Conservation (phyloP, 2,329 filamentous ascomycete species). For the Diaporthe sp. region DNA sequence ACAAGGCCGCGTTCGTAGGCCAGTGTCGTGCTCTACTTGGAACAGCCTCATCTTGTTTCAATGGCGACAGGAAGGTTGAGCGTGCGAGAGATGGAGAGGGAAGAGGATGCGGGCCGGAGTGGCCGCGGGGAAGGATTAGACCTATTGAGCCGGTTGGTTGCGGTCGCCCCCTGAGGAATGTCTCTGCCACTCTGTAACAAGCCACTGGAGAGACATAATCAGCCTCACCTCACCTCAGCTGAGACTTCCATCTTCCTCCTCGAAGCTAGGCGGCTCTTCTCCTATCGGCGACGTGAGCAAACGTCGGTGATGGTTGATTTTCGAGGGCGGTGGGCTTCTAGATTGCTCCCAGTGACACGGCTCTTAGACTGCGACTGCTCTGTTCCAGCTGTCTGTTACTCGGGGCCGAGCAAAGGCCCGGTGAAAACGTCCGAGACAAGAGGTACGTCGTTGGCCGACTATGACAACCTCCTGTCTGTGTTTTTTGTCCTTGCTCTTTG, state of each 20-base stretch:
- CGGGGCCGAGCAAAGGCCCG: conserved; percentile 23
- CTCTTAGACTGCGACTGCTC: not conserved
- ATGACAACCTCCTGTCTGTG: not conserved
- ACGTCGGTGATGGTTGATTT: not conserved
- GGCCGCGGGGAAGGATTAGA: conserved; percentile 14
- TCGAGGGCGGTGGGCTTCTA: not conserved
- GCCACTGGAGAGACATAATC: conserved; percentile 28
- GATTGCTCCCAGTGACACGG: not conserved
- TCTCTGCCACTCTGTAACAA: conserved; percentile 33
- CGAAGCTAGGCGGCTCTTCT: not conserved
- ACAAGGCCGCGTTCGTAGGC: conserved; percentile 14
- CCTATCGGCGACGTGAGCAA: not conserved
- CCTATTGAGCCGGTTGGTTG: not conserved
- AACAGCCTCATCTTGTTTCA: conserved; percentile 23
- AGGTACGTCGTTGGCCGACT: not conserved
- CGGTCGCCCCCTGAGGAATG: conserved; percentile 16
- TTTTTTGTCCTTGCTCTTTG: not conserved
- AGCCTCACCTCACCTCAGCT: conserved; percentile 30
- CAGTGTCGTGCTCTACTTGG: not conserved
- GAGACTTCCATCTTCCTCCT: not conserved
- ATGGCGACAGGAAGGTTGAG: not conserved
- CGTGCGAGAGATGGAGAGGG: not conserved
- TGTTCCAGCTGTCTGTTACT: conserved; percentile 10
- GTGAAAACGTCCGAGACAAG: conserved; percentile 31
- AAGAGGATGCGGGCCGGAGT: conserved; percentile 8